Conservation (phyloP, 805 yeast genomes). For the Metschnikowia anglica region DNA sequence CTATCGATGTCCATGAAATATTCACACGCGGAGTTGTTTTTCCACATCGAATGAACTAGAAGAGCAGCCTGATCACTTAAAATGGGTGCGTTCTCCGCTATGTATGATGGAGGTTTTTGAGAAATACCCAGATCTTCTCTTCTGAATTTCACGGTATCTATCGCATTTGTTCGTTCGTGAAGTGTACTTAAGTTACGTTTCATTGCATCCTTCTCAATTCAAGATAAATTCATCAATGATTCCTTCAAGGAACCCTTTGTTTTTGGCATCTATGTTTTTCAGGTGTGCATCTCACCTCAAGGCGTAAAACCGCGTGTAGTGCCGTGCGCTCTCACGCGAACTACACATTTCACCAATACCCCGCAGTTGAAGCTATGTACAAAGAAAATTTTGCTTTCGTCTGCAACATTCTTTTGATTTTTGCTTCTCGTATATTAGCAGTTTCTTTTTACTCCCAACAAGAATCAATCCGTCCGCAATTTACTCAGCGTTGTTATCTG, state of each 20-base stretch:
- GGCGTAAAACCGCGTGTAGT: background rate
- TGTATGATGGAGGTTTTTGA: constrained; percentile 1
- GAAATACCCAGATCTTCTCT: background rate
- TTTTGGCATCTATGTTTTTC: background rate
- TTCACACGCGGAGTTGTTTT: background rate
- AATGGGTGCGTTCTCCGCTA: background rate
- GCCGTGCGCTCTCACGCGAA: too few species aligned
- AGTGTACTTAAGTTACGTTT: constrained; percentile 6
- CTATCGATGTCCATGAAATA: constrained; percentile 7
- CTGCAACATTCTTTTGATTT: too few species aligned
- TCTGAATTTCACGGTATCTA: background rate
- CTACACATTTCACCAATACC: too few species aligned
- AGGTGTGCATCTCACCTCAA: background rate
- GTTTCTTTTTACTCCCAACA: too few species aligned
- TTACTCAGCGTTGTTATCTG: too few species aligned
- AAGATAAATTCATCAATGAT: too few species aligned
- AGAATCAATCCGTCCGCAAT: too few species aligned
- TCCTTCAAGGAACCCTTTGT: too few species aligned
- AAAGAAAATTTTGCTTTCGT: too few species aligned
- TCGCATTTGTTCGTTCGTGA: background rate
- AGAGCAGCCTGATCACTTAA: background rate
- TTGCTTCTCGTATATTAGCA: too few species aligned
- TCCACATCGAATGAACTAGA: background rate
- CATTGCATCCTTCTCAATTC: constrained; percentile 2
- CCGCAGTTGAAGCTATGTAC: too few species aligned